Conservation (phyloP, 768 basidiomycete species). For the Tulasnella sp. region DNA sequence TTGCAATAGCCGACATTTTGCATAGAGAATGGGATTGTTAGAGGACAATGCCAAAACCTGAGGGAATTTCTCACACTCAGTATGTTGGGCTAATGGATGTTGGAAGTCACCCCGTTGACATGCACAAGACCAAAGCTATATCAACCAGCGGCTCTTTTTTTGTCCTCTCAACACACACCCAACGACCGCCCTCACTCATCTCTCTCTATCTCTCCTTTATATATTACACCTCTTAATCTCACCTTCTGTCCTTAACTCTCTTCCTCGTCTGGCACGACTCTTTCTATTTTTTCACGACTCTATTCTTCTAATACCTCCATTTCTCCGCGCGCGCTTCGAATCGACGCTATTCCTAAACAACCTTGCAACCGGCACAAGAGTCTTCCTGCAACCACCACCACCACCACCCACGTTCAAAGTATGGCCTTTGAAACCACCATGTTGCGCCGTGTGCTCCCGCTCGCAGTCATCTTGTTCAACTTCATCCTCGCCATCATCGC, state of each 20-base stretch:
- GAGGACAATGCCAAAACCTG: not conserved
- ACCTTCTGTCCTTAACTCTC: not conserved
- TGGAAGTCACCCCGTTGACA: not conserved
- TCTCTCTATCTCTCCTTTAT: not conserved
- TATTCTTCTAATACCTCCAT: not conserved
- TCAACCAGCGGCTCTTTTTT: not conserved
- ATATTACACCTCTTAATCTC: not conserved
- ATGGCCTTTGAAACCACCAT: not conserved
- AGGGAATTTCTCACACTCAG: not conserved
- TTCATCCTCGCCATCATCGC: slow-evolving; percentile 15
- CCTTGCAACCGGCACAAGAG: not conserved
- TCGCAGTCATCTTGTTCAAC: slow-evolving; percentile 17
- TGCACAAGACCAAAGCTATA: not conserved
- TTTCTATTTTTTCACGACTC: not conserved
- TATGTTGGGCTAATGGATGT: not conserved
- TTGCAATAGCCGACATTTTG: not conserved
- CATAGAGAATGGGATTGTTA: not conserved
- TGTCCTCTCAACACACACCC: not conserved
- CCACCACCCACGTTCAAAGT: not conserved
- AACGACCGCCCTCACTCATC: not conserved
- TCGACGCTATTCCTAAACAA: not conserved
- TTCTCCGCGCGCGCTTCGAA: not conserved
- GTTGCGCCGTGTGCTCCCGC: slow-evolving; percentile 4
- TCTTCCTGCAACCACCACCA: not conserved
- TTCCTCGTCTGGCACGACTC: slow-evolving; percentile 14